phyloP scores from a whole-genome alignment of 371 early-diverging fungal species.

The Thermomucor indicae-seudaticae region DNA sequence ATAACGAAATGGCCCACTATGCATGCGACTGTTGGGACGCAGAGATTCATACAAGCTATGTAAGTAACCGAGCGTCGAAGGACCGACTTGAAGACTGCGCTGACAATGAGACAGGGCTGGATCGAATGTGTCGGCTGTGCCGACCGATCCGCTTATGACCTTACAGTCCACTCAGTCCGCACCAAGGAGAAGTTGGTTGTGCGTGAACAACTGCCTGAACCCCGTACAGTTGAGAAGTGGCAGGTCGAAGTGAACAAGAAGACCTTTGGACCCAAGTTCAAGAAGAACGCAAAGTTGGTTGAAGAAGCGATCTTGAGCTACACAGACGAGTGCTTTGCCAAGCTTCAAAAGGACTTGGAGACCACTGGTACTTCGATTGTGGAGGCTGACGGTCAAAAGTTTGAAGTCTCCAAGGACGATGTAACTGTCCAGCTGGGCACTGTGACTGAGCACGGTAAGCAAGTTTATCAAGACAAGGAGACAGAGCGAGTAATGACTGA shows the following conservation, averaged over 20 bases:
- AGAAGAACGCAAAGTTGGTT: conserved; percentile 88
- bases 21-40: conserved; percentile 99
- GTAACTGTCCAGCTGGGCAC: conserved; percentile 70
- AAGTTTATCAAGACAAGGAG: background rate
- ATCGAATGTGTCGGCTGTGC: conserved; percentile 99
- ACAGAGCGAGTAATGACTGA: background rate
- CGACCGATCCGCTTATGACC: conserved; percentile 98
- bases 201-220: conserved; percentile 85
- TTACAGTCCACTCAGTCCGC: conserved; percentile 88
- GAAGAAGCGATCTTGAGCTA: conserved; percentile 70
- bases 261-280: conserved; percentile 90
- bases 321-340: conserved; percentile 57
- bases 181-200: conserved; percentile 95
- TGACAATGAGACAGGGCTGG: conserved; percentile 81
- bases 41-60: conserved; percentile 87
- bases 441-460: conserved; percentile 76
- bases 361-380: conserved; percentile 44
- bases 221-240: conserved; percentile 73
- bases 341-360: conserved; percentile 55
- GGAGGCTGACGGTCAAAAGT: conserved; percentile 66
- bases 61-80: conserved; percentile 14
- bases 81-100: background rate
- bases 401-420: conserved; percentile 70
- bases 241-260: conserved; percentile 90
- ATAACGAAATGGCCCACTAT: conserved; percentile 99